Base-by-base conservation (phyloP, 495 filamentous ascomycete species). In the Penicillium longicatenatum region DNA sequence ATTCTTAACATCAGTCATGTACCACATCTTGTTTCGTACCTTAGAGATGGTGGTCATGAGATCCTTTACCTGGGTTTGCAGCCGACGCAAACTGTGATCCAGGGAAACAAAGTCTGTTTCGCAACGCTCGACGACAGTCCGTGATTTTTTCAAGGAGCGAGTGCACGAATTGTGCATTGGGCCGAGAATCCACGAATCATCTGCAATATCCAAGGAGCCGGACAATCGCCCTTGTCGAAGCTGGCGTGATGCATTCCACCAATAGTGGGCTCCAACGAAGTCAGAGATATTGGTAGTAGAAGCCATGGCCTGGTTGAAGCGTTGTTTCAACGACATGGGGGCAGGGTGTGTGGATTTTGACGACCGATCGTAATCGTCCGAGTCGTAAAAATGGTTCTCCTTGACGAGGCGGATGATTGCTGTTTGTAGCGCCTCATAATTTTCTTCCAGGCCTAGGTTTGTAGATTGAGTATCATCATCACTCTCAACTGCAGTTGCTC, bases 21-120 rank as follows among this genome's bases (percentile, higher is more conserved):
- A 98, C 94, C 94, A 98, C 91, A 97, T 96, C 79, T 98, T 98
- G 70, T 95, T 89, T 42, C 94, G 82, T 1, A 79, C 66, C 46
- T 72, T 75, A 45, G 67, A 59, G 37, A 78, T 62, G 2, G 71
- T 72, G 31, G 60, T 41, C 63, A 76, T 69, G 49, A 73, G 61
- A 1, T 67, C 65, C 50, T 73, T 75, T 16, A 74, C 64, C 3
- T 66, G 68, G 16, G 55, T 69, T 50, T 75, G 72, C n/a, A 79
- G 62, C 26, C 68, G 68, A 35, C 66, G 69, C 30, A 75, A 63
- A 43, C 72, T 70, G 6, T 70, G 70, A 49, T 73, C 71, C 8
- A 79, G 58, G 35, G 70, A 65, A 12, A 75, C 62, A 44, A 76
- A 73, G 35, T 76, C 69, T 14, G 62, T 58, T 58, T 79, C 76